Evolutionary conservation across 2,329 filamentous ascomycete genomes (phyloP).

Genomic region (Amylocarpus encephaloides): DNA sequence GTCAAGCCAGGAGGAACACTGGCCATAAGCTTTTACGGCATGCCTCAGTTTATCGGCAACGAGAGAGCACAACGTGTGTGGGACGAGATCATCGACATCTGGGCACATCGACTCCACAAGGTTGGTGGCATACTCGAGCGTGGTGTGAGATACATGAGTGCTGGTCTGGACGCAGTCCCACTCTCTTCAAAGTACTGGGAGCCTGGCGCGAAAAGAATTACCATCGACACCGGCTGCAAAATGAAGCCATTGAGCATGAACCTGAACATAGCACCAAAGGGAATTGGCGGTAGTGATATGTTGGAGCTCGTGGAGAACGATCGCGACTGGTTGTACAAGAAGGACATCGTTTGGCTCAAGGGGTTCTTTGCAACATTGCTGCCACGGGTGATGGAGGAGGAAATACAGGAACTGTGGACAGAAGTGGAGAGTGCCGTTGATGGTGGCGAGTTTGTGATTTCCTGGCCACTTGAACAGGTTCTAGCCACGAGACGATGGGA

Average conservation of each 20-base stretch:
- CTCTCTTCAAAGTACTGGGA: slow-evolving; percentile 5
- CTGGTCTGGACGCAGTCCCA: slow-evolving; percentile 4
- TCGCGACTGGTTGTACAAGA: slow-evolving; percentile 4
- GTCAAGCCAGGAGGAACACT: slow-evolving; percentile 23
- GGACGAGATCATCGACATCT: neutral
- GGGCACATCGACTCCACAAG: neutral
- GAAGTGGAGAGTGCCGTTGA: neutral
- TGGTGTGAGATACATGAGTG: neutral
- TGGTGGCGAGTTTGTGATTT: neutral
- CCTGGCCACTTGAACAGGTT: slow-evolving; percentile 1
- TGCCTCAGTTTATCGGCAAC: neutral
- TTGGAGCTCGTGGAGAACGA: slow-evolving; percentile 4
- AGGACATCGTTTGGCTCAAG: slow-evolving; percentile 6
- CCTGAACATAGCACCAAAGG: neutral
- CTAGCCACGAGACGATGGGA: neutral
- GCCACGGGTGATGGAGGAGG: neutral
- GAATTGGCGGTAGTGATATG: slow-evolving; percentile 4
- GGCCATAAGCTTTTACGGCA: slow-evolving; percentile 18
- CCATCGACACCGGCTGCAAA: slow-evolving; percentile 5
- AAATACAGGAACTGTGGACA: slow-evolving; percentile 1
- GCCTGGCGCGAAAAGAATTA: slow-evolving; percentile 2
- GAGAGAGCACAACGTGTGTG: neutral
- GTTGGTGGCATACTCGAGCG: neutral
- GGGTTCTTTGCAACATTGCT: slow-evolving; percentile 1
- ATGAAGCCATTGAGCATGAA: slow-evolving; percentile 2